phyloP scores from a whole-genome alignment of 2,329 filamentous ascomycete species.

The Stagonosporopsis tanaceti region DNA sequence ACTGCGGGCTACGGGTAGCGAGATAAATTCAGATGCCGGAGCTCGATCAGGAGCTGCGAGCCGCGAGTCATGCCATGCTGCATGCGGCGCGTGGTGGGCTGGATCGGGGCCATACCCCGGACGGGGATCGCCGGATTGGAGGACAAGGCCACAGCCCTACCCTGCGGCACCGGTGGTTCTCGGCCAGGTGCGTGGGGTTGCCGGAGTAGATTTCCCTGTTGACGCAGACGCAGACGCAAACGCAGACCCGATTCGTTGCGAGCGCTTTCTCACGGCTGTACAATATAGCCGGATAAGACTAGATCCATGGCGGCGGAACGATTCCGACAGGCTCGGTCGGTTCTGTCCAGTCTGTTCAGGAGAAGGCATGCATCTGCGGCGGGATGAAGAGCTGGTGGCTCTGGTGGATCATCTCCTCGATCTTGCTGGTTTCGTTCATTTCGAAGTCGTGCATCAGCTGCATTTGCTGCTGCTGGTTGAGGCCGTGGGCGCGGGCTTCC shows the following conservation, averaged over 20 bases:
- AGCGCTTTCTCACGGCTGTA: background rate
- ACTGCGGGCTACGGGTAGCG: too few species aligned
- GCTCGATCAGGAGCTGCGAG: background rate
- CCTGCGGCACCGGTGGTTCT: background rate
- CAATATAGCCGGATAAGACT: background rate
- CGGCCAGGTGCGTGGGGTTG: slow-evolving; percentile 4
- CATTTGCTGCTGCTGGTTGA: slow-evolving; percentile 81
- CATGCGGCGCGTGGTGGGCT: background rate
- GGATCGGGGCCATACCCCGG: background rate
- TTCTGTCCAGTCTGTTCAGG: slow-evolving; percentile 24
- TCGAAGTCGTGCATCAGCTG: slow-evolving; percentile 85
- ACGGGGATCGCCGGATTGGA: slow-evolving; percentile 10
- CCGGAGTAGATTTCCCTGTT: background rate
- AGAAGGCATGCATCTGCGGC: slow-evolving; percentile 36
- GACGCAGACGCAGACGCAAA: too few species aligned
- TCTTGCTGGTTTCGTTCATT: slow-evolving; percentile 55
- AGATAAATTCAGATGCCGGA: too few species aligned
- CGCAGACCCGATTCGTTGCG: too few species aligned
- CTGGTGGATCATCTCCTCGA: slow-evolving; percentile 53
- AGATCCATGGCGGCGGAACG: background rate
- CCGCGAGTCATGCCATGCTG: slow-evolving; percentile 7
- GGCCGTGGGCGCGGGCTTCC: slow-evolving; percentile 49
- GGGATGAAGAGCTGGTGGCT: slow-evolving; percentile 49
- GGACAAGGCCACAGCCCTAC: background rate
- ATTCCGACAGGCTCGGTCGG: background rate